Base-by-base conservation (phyloP, 2,329 filamentous ascomycete genomes). In the Epichloe sp. region DNA sequence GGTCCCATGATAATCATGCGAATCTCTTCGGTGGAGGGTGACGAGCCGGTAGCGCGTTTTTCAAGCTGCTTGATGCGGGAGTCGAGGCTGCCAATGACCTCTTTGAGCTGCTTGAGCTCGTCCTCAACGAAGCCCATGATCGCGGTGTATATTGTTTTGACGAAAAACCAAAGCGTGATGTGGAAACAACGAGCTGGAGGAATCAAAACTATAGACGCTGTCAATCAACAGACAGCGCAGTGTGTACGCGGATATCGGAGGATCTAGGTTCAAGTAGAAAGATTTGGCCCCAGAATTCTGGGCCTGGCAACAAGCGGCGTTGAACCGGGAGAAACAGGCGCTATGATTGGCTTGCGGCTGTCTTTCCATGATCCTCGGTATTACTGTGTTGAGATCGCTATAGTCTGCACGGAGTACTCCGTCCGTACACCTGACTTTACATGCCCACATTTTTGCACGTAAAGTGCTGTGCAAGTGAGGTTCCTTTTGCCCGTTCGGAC, bases 1-100 rank as follows among this genome's bases (percentile, higher is more conserved):
- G 93, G 93, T 38, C 93, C 93, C 75, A 98, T 97, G 65, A 98
- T 76, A 63, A 98, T 89, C 86, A 98, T 95, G 73, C 93, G 85
- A 71, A 98, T 80, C 65, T 85, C 79, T 60, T 84, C 77, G 40
- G 76, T 60, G 55, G 76, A 76, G 41, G 59, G 56, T 41, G 70
- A 66, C 59, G 74, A 72, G 59, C 78, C 76, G 54, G 75, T 72
- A 60, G 93, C 75, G 66, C 82, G 82, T 64, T 78, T 71, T 71
- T 98, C 93, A 59, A 98, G 80, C 65, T 87, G 79, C 70, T 85
- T 83, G 63, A 98, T 86, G 64, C 91, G 85, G 66, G 80, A 75
- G 73, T 97, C 89, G 62, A 98, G 84, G 72, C 81, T 80, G 67
- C 80, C 76, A 68, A 97, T 83, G 64, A 89, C 80, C 73, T 84